phyloP scores from a whole-genome alignment of 2,329 filamentous ascomycete species.

The Juglanconis sp. region DNA sequence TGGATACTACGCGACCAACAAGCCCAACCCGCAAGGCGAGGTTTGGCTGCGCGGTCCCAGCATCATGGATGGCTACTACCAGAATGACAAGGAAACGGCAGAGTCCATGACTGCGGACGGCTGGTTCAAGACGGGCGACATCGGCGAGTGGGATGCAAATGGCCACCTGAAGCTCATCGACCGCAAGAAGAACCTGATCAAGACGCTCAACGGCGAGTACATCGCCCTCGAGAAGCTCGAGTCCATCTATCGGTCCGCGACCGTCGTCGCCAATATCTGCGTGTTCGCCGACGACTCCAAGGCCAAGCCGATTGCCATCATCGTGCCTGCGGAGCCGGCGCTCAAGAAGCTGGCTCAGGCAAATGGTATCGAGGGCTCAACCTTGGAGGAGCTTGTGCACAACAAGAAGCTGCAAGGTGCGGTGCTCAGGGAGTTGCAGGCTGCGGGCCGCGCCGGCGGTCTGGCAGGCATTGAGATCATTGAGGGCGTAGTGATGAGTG shows the following conservation, averaged over 20 bases:
- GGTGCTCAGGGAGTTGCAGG: conserved; percentile 65
- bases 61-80: conserved; percentile 70
- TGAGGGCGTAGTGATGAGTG: conserved; percentile 66
- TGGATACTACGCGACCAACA: conserved; percentile 73
- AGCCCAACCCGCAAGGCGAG: conserved; percentile 75
- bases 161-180: conserved; percentile 75
- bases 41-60: conserved; percentile 79
- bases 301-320: conserved; percentile 53
- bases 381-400: conserved; percentile 64
- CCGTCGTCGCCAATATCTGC: conserved; percentile 54
- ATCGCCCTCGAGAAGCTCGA: conserved; percentile 74
- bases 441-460: conserved; percentile 57
- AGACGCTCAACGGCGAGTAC: conserved; percentile 79
- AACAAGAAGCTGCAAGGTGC: conserved; percentile 60
- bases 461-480: conserved; percentile 67
- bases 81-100: conserved; percentile 73
- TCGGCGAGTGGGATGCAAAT: conserved; percentile 71
- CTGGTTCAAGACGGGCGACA: conserved; percentile 88
- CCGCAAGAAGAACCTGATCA: conserved; percentile 86
- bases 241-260: conserved; percentile 49
- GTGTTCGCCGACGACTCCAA: conserved; percentile 51
- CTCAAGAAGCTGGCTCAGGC: conserved; percentile 49
- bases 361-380: conserved; percentile 46
- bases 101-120: conserved; percentile 68
- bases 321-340: conserved; percentile 54